Evolutionary conservation across 306 rosid species (phyloP).

Genomic region (Begonia masoniana): DNA sequence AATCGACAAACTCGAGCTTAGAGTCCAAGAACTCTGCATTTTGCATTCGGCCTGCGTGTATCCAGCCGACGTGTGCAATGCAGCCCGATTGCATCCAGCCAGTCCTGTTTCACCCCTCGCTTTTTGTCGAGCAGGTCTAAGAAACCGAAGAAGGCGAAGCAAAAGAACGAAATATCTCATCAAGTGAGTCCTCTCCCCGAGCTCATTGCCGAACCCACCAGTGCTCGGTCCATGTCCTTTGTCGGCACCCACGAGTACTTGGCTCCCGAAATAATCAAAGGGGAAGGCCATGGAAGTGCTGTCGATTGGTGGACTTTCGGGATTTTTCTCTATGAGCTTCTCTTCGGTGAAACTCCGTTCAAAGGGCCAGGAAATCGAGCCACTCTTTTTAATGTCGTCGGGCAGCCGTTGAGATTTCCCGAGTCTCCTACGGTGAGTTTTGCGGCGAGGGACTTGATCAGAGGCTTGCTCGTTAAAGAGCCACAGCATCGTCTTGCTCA

Average conservation of each 20-base stretch:
- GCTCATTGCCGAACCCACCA: conserved; percentile 42
- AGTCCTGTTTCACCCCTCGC: conserved; percentile 19
- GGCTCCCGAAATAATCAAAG: conserved; percentile 64
- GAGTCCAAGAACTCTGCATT: conserved; percentile 23
- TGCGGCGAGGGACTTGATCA: conserved; percentile 80
- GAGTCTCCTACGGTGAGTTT: conserved; percentile 77
- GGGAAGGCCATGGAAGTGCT: too few species aligned
- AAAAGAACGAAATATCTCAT: too few species aligned
- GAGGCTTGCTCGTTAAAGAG: conserved; percentile 82
- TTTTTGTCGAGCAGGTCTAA: conserved; percentile 12
- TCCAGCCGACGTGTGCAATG: too few species aligned
- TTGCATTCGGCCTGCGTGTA: too few species aligned
- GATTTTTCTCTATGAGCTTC: too few species aligned
- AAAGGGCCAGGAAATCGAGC: too few species aligned
- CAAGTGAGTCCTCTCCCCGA: conserved; percentile 9
- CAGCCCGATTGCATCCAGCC: too few species aligned
- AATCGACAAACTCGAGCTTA: conserved; percentile 32
- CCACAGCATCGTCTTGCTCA: conserved; percentile 83
- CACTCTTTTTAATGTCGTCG: conserved; percentile 53
- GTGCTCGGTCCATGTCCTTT: too few species aligned
- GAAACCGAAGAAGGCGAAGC: too few species aligned
- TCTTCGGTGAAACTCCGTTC: too few species aligned
- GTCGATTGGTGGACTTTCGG: too few species aligned
- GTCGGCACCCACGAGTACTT: conserved; percentile 58
- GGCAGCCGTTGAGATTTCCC: conserved; percentile 74